These are phyloP conservation scores for Malus hybrid DNA, from an alignment of 331 rosid genomes.

Conservation along the genomic window DNA sequence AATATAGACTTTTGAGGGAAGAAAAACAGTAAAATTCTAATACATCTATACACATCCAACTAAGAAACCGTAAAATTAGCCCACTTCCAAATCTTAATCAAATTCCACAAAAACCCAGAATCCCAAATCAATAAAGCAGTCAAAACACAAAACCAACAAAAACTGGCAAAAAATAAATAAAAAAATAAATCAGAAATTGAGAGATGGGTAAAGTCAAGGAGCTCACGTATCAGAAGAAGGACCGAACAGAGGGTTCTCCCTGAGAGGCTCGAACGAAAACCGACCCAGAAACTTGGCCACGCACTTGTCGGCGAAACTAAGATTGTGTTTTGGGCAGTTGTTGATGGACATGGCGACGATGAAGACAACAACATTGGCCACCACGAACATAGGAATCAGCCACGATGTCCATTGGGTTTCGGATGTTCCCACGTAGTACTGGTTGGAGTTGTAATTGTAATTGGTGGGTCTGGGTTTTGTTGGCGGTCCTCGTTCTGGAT, in stretches of 20 bases:
- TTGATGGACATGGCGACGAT: conserved; percentile 33
- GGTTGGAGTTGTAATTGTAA: conserved; percentile 9
- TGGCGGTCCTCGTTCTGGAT: conserved; percentile 38
- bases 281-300: conserved; percentile 37
- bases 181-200: background rate
- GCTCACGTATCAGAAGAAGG: conserved; percentile 42
- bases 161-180: too few species aligned
- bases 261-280: conserved; percentile 37
- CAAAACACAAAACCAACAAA: background rate
- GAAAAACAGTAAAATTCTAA: background rate
- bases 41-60: background rate
- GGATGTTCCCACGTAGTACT: conserved; percentile 21
- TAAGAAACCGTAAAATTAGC: background rate
- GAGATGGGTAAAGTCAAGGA: background rate
- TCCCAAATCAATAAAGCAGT: background rate
- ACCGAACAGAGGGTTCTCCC: conserved; percentile 44
- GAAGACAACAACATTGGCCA: conserved; percentile 33
- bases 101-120: background rate
- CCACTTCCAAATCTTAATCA: background rate
- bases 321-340: conserved; percentile 31
- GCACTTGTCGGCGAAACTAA: conserved; percentile 14
- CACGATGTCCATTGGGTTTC: conserved; percentile 43
- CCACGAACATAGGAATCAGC: conserved; percentile 42
- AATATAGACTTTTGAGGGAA: background rate
- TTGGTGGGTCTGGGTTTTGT: conserved; percentile 14